Base-by-base conservation (phyloP, 805 yeast genomes). In the Grigorovia jiainica region DNA sequence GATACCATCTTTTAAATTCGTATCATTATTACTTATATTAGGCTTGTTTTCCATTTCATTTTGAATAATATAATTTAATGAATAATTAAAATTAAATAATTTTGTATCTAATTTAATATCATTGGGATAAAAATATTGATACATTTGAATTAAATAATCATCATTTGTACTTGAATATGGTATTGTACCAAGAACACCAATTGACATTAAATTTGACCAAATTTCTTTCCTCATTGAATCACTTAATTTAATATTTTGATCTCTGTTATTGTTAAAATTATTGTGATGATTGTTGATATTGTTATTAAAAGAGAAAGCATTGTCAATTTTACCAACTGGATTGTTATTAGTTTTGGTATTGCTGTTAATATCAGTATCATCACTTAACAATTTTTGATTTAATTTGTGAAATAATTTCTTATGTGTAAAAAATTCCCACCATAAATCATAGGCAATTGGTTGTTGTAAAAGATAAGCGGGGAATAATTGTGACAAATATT, bases 171-270 rank as follows among this genome's bases (percentile, higher is more conserved):
- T 40, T 37, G 55, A 57, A 41, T 53, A 60, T 2, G 62, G 53
- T 7, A 60, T 46, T 4, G 63, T 59, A 7, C 65, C 65, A 5
- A 59, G 40, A 11, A 60, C 62, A 10, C 63, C 63, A 31, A 59
- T 38, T 21, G 46, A 45, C 53, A 54, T 55, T 36, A 60, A 41
- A 39, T 50, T 56, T 16, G 53, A 52, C 65, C 65, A 60, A 8
- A 60, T 53, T 35, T 60, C 62, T 34, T 55, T 60, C 39, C 55
- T 51, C 4, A 51, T 39, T 3, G 46, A 34, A 5, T 24, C 15
- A 36, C 16, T 24, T 16, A 36, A 36, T 19, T 40, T 9, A 43
- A 44, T 15, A 19, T 23, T 15, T n/a, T 23, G 18, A 30, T n/a
- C 16, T 21, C 11, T 31, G 18, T 21, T 15, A 16, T 20, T 19